A percentile compares a stretch with the other conserved stretches of the same genome.
phyloP scores from a whole-genome alignment of 306 rosid species.

The Lathyrus sativus region DNA sequence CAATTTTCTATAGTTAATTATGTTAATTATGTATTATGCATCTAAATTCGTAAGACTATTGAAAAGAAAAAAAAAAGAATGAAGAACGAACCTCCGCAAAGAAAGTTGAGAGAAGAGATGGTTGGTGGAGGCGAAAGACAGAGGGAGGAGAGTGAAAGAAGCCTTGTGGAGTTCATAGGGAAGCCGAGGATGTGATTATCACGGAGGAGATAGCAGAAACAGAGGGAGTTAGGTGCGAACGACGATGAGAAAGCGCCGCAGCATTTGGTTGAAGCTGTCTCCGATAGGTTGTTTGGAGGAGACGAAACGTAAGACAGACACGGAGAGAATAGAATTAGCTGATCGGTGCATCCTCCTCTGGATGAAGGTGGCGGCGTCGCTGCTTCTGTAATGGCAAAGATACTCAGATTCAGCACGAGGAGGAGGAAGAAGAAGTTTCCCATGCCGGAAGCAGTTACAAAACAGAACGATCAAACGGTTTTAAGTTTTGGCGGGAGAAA shows the following conservation, averaged over 20 bases:
- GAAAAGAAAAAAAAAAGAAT: background rate
- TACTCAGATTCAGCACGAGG: slow-evolving; percentile 12
- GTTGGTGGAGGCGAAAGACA: slow-evolving; percentile 45
- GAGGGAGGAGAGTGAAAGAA: slow-evolving; percentile 60
- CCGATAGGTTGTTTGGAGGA: slow-evolving; percentile 71
- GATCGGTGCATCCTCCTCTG: slow-evolving; percentile 40
- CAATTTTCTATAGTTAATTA: background rate
- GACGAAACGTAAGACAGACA: slow-evolving; percentile 64
- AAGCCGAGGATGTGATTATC: slow-evolving; percentile 65
- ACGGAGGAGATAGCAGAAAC: slow-evolving; percentile 64
- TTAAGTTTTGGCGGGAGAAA: slow-evolving; percentile 14
- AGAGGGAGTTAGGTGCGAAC: slow-evolving; percentile 34
- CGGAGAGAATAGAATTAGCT: slow-evolving; percentile 58
- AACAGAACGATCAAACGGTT: background rate
- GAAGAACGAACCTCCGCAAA: slow-evolving; percentile 57
- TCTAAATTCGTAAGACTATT: background rate
- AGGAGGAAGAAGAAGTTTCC: slow-evolving; percentile 24
- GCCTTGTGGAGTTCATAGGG: slow-evolving; percentile 54
- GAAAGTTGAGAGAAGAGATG: slow-evolving; percentile 26
- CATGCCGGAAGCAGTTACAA: background rate
- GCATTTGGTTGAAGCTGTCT: slow-evolving; percentile 50
- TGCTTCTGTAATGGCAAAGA: background rate
- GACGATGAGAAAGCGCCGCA: slow-evolving; percentile 50
- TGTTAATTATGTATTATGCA: too few relatives aligned
- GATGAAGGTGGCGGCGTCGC: slow-evolving; percentile 1